These are phyloP conservation scores for Adansonia madagascariensis DNA, from an alignment of 441 rosid genomes.

Conservation along the genomic window DNA sequence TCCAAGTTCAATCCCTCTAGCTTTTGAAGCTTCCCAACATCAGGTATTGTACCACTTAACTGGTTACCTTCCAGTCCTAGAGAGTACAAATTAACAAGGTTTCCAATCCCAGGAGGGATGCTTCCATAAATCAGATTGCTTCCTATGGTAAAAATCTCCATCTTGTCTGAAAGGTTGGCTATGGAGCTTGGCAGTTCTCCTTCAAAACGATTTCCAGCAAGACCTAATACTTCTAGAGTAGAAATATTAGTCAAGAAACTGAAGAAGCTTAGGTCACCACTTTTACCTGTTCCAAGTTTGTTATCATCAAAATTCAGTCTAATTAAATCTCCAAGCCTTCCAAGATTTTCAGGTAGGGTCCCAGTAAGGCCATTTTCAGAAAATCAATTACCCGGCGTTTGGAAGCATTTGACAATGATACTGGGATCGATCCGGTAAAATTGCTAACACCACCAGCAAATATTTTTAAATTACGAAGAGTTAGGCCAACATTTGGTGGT, in stretches of 20 bases:
- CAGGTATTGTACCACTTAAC: conserved; percentile 40
- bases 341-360: background rate
- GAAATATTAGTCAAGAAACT: conserved; percentile 35
- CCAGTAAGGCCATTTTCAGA: background rate
- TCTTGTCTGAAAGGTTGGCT: background rate
- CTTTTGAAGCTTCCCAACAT: conserved; percentile 40
- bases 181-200: background rate
- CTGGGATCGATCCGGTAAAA: background rate
- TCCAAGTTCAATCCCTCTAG: conserved; percentile 38
- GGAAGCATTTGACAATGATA: background rate
- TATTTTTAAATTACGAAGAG: conserved; percentile 13
- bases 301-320: background rate
- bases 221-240: background rate
- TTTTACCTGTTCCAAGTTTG: conserved; percentile 6
- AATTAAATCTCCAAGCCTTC: background rate
- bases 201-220: conserved; percentile 24
- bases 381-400: background rate
- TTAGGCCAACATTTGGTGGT: conserved; percentile 25
- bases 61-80: conserved; percentile 41
- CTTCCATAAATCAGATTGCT: conserved; percentile 38
- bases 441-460: background rate
- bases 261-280: conserved; percentile 35
- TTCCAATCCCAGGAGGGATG: conserved; percentile 42
- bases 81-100: conserved; percentile 33
- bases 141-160: conserved; percentile 35